Percentiles rank a stretch among this genome's conserved stretches.
Conservation (phyloP, 371 early-diverging fungal species). For the Syncephalastrum contaminatum region DNA sequence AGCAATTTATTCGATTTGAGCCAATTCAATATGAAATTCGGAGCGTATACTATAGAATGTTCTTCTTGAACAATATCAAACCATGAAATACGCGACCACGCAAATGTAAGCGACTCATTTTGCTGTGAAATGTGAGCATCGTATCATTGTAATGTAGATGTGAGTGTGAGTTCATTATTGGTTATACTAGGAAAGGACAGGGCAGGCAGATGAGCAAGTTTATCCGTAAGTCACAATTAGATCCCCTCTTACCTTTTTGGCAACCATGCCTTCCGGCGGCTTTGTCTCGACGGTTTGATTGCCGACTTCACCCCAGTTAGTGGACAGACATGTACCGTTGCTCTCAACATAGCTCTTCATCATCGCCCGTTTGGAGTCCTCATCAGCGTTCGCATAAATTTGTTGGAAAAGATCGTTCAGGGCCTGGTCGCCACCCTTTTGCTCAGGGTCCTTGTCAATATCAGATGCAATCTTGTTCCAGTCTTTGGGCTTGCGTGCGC, state of each 20-base stretch:
- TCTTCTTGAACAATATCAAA: too few species aligned
- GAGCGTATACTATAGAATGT: too few species aligned
- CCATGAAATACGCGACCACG: too few species aligned
- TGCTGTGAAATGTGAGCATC: too few species aligned
- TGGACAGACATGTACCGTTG: slow-evolving; percentile 92
- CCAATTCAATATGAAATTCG: too few species aligned
- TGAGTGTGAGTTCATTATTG: too few species aligned
- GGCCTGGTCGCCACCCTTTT: slow-evolving; percentile 83
- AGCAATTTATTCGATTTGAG: too few species aligned
- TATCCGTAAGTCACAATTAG: background rate
- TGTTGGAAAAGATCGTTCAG: slow-evolving; percentile 87
- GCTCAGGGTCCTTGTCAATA: slow-evolving; percentile 66
- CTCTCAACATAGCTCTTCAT: slow-evolving; percentile 95
- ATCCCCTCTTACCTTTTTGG: slow-evolving; percentile 40
- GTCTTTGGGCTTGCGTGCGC: slow-evolving; percentile 59
- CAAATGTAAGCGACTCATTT: too few species aligned
- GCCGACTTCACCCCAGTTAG: slow-evolving; percentile 95
- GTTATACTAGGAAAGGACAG: too few species aligned
- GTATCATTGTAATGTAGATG: too few species aligned
- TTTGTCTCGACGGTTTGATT: slow-evolving; percentile 75
- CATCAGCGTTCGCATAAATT: slow-evolving; percentile 87
- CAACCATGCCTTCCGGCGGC: slow-evolving; percentile 91
- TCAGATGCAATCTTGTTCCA: slow-evolving; percentile 79
- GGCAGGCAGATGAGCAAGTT: too few species aligned
- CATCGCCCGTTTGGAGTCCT: slow-evolving; percentile 94